Evolutionary conservation across 2,329 filamentous ascomycete species (phyloP).

Genomic region (Pyrenochaeta sp.): DNA sequence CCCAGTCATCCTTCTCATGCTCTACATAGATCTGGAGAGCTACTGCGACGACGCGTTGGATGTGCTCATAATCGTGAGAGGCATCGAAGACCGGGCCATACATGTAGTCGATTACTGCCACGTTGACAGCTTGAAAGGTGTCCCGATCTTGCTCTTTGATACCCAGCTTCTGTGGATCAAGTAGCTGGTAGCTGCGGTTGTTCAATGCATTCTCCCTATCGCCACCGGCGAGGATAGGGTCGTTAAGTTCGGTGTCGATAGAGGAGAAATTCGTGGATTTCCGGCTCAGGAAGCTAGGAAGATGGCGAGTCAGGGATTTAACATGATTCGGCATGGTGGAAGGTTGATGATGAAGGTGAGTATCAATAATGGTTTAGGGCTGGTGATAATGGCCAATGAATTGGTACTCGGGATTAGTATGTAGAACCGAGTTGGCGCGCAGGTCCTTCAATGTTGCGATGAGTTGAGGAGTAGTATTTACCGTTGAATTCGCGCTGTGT

Average conservation of each 20-base stretch:
- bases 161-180: neutral
- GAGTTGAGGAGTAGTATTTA: neutral
- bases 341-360: neutral
- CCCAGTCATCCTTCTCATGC: constrained; percentile 49
- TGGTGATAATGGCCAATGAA: neutral
- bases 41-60: constrained; percentile 75
- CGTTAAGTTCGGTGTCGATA: neutral
- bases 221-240: neutral
- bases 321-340: neutral
- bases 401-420: neutral
- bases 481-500: neutral
- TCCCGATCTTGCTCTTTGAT: neutral
- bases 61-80: constrained; percentile 86
- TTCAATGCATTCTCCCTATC: neutral
- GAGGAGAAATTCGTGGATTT: neutral
- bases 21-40: constrained; percentile 68
- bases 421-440: neutral
- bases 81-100: constrained; percentile 82
- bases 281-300: neutral
- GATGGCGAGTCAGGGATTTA: neutral
- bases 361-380: too few relatives aligned
- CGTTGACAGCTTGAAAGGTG: constrained; percentile 35
- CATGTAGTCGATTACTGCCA: constrained; percentile 24
- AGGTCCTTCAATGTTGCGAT: neutral
- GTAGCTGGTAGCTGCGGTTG: neutral